A percentile compares a stretch with the other conserved stretches of the same genome.
Evolutionary conservation across 1,284 basidiomycete species (phyloP).

Genomic region (Meira miltonrushii): DNA sequence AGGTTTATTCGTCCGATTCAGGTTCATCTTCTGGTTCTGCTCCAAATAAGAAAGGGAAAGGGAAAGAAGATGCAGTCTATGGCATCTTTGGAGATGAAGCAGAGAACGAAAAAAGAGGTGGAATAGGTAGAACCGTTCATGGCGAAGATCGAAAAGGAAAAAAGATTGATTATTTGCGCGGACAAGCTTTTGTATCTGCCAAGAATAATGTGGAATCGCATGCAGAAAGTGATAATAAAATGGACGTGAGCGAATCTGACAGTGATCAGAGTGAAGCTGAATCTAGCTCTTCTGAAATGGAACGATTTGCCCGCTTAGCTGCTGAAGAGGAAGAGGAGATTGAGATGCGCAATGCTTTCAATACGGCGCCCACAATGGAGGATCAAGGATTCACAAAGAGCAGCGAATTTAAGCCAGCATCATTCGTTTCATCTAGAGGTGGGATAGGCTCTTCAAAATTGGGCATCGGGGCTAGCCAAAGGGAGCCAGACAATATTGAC

Average conservation of each 20-base stretch:
- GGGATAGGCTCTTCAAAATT: slow-evolving; percentile 10
- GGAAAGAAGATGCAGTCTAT: slow-evolving; percentile 57
- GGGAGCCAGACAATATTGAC: slow-evolving; percentile 2
- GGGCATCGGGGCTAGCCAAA: background rate
- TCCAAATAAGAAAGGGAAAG: slow-evolving; percentile 1
- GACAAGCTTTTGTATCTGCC: slow-evolving; percentile 17
- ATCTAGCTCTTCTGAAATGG: background rate
- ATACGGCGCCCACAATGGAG: background rate
- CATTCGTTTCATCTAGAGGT: slow-evolving; percentile 10
- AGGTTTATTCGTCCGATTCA: background rate
- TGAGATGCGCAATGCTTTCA: background rate
- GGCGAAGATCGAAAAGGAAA: slow-evolving; percentile 14
- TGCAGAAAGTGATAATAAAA: background rate
- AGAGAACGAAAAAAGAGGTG: slow-evolving; percentile 56
- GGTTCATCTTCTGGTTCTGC: background rate
- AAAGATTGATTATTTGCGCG: slow-evolving; percentile 19
- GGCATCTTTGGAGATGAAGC: slow-evolving; percentile 74
- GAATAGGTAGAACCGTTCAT: slow-evolving; percentile 18
- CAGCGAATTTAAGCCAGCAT: slow-evolving; percentile 1
- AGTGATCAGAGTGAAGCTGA: background rate
- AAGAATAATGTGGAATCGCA: background rate
- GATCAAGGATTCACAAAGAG: background rate
- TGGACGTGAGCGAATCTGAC: background rate
- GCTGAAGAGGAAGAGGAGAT: slow-evolving; percentile 8
- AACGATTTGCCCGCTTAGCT: slow-evolving; percentile 4